Evolutionary conservation across 2,329 filamentous ascomycete species (phyloP).

Genomic region (Ophiostoma fasciatum): DNA sequence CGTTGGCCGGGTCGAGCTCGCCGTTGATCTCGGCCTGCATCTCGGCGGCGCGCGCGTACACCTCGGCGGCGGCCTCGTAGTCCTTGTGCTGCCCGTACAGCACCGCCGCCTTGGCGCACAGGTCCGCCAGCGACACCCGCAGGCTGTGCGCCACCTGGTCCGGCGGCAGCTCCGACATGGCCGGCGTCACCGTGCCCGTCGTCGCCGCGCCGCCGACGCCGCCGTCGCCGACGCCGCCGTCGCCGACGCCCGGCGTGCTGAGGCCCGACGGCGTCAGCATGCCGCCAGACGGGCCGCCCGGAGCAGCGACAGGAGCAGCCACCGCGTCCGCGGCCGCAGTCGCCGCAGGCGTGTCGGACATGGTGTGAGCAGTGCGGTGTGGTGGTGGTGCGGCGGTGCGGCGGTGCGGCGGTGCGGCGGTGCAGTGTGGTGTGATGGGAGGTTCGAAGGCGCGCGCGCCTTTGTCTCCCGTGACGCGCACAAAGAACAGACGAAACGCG

Average conservation of each 20-base stretch:
- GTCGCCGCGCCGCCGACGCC: too few species aligned
- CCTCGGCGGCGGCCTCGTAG: constrained; percentile 69
- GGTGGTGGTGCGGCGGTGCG: too few species aligned
- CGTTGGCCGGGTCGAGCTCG: constrained; percentile 80
- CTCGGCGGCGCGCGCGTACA: constrained; percentile 78
- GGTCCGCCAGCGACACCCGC: constrained; percentile 56
- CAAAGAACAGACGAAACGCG: neutral
- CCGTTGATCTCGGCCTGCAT: constrained; percentile 85
- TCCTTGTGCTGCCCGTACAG: constrained; percentile 75
- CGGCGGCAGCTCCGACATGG: constrained; percentile 17
- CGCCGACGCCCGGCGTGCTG: constrained; percentile 15
- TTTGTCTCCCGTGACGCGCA: neutral
- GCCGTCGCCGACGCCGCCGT: too few species aligned
- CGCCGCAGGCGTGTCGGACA: constrained; percentile 10
- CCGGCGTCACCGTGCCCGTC: constrained; percentile 19
- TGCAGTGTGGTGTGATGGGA: too few species aligned
- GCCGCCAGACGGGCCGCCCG: constrained; percentile 6
- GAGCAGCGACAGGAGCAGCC: constrained; percentile 4
- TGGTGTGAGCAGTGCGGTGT: constrained; percentile 3
- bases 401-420: too few species aligned
- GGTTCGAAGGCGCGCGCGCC: too few species aligned
- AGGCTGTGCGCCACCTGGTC: constrained; percentile 20
- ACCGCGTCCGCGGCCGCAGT: neutral
- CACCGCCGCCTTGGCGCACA: constrained; percentile 66
- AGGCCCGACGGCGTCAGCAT: constrained; percentile 10